Conservation (phyloP, 176 grass and related monocot genomes). For the Secale cereale region DNA sequence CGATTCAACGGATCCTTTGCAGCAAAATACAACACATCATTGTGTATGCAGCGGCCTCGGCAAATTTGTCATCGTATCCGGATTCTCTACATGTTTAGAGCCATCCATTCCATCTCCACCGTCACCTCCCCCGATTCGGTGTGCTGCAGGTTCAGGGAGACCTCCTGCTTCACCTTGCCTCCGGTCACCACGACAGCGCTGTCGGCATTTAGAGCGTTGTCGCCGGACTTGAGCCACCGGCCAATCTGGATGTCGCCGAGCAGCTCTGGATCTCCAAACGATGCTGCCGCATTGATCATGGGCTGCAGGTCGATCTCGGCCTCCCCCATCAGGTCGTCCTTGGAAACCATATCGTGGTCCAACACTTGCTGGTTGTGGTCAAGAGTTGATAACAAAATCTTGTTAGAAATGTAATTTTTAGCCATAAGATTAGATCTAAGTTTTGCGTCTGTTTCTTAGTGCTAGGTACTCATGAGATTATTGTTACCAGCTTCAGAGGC, state of each 20-base stretch:
- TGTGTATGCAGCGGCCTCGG: background rate
- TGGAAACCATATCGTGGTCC: slow-evolving; percentile 66
- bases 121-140: slow-evolving; percentile 64
- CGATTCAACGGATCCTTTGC: background rate
- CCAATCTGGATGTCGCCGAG: slow-evolving; percentile 65
- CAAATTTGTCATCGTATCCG: background rate
- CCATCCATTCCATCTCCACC: slow-evolving; percentile 68
- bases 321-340: slow-evolving; percentile 77
- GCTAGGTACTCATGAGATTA: background rate
- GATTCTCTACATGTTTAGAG: slow-evolving; percentile 46
- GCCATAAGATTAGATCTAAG: background rate
- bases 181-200: slow-evolving; percentile 44
- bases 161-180: slow-evolving; percentile 64
- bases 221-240: slow-evolving; percentile 66
- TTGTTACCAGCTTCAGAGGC: slow-evolving; percentile 60
- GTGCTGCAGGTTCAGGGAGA: slow-evolving; percentile 60
- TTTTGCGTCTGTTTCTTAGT: background rate
- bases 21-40: background rate
- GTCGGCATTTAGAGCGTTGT: slow-evolving; percentile 61
- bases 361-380: slow-evolving; percentile 54
- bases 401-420: background rate
- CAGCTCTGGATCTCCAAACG: slow-evolving; percentile 40
- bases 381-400: background rate
- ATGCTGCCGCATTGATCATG: slow-evolving; percentile 55
- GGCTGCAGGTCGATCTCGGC: slow-evolving; percentile 76